Conservation (phyloP, 495 filamentous ascomycete genomes). For the Podospora fimiseda region DNA sequence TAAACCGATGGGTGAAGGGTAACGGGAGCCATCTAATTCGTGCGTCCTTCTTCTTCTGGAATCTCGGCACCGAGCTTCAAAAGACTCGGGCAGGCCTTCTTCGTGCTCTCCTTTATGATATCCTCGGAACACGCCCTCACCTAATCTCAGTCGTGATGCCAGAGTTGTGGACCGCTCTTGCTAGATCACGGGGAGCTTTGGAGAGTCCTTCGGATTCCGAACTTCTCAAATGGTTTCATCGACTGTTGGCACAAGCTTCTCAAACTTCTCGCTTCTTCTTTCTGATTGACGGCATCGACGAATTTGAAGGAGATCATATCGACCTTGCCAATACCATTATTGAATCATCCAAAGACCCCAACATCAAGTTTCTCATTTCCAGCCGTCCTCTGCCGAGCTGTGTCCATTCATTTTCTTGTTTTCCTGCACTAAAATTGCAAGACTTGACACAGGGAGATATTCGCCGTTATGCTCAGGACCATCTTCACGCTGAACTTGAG, state of each 20-base stretch:
- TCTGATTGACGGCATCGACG: constrained; percentile 14
- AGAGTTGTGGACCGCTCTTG: background rate
- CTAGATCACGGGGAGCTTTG: background rate
- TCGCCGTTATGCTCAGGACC: background rate
- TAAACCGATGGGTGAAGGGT: background rate
- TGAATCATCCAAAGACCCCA: background rate
- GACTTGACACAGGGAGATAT: constrained; percentile 16
- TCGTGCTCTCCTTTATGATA: background rate
- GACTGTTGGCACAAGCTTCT: background rate
- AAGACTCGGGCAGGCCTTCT: background rate
- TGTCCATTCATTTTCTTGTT: background rate
- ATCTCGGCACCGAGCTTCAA: background rate
- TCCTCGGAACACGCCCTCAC: background rate
- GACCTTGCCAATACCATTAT: constrained; percentile 9
- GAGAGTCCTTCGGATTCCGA: background rate
- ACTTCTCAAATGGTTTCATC: background rate
- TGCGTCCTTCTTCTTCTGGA: background rate
- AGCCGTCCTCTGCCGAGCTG: constrained; percentile 9
- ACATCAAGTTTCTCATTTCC: constrained; percentile 14
- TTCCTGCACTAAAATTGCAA: constrained; percentile 10
- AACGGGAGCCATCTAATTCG: background rate
- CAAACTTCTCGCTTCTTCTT: background rate
- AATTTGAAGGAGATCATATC: constrained; percentile 4
- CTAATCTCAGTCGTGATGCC: background rate
- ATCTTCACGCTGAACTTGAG: background rate